Evolutionary conservation across 2,329 filamentous ascomycete genomes (phyloP).

Genomic region (Rosellinia necatrix): DNA sequence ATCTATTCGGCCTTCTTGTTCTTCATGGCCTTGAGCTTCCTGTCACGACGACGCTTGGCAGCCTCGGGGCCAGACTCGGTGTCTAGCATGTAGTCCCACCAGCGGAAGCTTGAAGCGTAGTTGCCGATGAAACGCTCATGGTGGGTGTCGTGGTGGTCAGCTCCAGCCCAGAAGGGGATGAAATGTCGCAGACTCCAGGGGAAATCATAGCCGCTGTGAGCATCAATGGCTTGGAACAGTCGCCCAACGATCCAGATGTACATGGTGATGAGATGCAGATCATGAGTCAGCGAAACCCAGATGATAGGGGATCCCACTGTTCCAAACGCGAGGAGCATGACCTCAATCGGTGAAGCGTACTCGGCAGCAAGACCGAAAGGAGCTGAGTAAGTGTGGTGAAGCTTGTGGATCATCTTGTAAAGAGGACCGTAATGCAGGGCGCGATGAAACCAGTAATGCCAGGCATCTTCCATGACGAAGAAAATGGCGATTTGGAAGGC

Average conservation of each 20-base stretch:
- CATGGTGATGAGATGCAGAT: conserved; percentile 96
- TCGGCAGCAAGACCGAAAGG: conserved; percentile 96
- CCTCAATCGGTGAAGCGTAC: conserved; percentile 96
- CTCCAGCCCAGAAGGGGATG: conserved; percentile 96
- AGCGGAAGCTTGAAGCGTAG: conserved; percentile 96
- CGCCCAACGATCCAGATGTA: conserved; percentile 94
- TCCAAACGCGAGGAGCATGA: conserved; percentile 90
- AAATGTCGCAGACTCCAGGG: conserved; percentile 96
- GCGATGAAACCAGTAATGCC: conserved; percentile 98
- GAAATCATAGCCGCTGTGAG: conserved; percentile 97
- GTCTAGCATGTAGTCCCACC: conserved; percentile 96
- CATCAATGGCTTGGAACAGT: conserved; percentile 96
- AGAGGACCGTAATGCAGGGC: conserved; percentile 91
- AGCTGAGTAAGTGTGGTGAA: conserved; percentile 98
- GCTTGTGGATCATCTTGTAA: conserved; percentile 97
- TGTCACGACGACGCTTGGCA: conserved; percentile 79
- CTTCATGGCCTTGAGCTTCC: conserved; percentile 68
- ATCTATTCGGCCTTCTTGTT: conserved; percentile 71
- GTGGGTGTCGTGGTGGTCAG: conserved; percentile 94
- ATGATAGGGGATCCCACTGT: conserved; percentile 81
- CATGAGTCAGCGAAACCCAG: conserved; percentile 79
- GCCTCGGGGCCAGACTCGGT: conserved; percentile 92
- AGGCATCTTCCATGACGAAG: conserved; percentile 94
- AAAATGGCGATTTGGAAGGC: conserved; percentile 89
- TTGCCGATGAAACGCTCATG: conserved; percentile 99